phyloP scores from a whole-genome alignment of 1,284 basidiomycete species.

The Trametes polyzona region DNA sequence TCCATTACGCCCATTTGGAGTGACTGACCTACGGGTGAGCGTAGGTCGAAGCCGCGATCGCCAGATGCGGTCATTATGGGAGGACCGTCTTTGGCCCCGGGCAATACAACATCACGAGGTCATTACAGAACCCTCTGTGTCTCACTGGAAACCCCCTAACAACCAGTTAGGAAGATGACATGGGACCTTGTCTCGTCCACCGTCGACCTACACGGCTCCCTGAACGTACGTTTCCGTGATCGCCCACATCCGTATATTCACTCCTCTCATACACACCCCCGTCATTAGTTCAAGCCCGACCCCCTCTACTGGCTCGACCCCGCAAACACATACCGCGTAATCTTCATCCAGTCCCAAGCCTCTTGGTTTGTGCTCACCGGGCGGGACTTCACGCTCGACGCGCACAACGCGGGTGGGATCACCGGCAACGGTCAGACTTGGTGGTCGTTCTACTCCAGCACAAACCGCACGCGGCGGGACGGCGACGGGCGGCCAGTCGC shows the following conservation, averaged over 20 bases:
- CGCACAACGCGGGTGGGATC: constrained; percentile 61
- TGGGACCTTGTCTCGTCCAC: constrained; percentile 56
- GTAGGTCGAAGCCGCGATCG: constrained; percentile 55
- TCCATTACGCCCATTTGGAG: neutral
- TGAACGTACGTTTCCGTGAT: constrained; percentile 46
- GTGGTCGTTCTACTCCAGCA: constrained; percentile 55
- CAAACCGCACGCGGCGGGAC: constrained; percentile 47
- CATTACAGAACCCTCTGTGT: constrained; percentile 16
- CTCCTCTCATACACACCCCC: neutral
- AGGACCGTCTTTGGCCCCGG: constrained; percentile 49
- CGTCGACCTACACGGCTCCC: constrained; percentile 58
- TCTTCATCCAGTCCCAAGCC: constrained; percentile 68
- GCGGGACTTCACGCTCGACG: constrained; percentile 60
- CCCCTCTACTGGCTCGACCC: constrained; percentile 63
- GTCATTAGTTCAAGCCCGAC: constrained; percentile 56
- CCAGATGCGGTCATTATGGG: constrained; percentile 56
- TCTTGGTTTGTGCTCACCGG: constrained; percentile 71
- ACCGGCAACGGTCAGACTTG: constrained; percentile 65
- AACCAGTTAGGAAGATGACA: constrained; percentile 56
- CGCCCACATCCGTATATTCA: neutral
- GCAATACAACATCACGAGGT: constrained; percentile 58
- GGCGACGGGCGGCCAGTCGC: constrained; percentile 67
- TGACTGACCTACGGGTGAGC: neutral
- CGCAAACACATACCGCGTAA: constrained; percentile 60
- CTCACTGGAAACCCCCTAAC: neutral